Conservation (phyloP, 352 stramenopile genomes). For the Aphanomyces euteiches region DNA sequence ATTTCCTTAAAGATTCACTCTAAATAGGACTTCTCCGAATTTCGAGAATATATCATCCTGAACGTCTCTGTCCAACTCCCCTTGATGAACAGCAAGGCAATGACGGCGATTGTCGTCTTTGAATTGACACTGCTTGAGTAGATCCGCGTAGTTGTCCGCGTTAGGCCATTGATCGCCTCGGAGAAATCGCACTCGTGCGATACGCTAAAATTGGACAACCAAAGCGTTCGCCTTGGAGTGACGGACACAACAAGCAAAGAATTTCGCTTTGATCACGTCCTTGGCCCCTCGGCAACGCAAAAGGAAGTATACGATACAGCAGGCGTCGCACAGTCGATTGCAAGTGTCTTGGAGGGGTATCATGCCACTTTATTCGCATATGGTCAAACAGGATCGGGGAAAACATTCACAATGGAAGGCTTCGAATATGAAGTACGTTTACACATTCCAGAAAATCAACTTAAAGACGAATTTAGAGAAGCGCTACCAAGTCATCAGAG, state of each 20-base stretch:
- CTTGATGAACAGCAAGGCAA: constrained; percentile 29
- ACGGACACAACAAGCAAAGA: constrained; percentile 33
- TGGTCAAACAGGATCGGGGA: constrained; percentile 53
- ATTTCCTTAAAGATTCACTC: too few relatives aligned
- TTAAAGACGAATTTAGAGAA: not conserved
- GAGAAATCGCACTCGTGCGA: constrained; percentile 41
- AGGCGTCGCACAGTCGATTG: constrained; percentile 28
- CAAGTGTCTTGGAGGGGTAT: constrained; percentile 29
- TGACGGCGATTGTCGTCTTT: not conserved
- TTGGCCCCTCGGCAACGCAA: constrained; percentile 37
- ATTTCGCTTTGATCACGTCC: constrained; percentile 59
- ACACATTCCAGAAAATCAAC: not conserved
- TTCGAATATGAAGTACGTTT: constrained; percentile 50
- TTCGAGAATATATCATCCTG: too few relatives aligned
- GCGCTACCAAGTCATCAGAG: not conserved
- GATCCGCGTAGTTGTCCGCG: constrained; percentile 54
- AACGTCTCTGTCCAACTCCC: too few relatives aligned
- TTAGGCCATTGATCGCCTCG: constrained; percentile 41
- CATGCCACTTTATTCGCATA: constrained; percentile 57
- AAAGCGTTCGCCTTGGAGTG: constrained; percentile 25
- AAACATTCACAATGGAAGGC: constrained; percentile 60
- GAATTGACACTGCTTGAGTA: constrained; percentile 17
- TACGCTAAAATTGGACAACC: constrained; percentile 34
- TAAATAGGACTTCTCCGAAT: too few relatives aligned
- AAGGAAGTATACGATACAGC: constrained; percentile 28